These are phyloP conservation scores for Geranomyces michiganensis DNA, from an alignment of 192 early-diverging fungal genomes.

Conservation along the genomic window DNA sequence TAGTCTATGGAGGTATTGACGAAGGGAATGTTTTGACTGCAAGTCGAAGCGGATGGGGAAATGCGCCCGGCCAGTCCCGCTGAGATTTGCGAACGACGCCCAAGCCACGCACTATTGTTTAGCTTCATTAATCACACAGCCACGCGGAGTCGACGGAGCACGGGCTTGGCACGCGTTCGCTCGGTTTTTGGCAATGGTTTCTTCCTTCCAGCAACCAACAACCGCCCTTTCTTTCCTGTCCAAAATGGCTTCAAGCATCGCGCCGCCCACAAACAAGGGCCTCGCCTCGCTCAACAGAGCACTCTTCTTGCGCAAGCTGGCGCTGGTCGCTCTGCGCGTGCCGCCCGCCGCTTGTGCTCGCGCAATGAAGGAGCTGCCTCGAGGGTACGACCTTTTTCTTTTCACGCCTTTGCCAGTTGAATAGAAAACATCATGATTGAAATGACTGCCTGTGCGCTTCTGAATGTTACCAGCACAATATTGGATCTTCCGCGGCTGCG, in stretches of 20 bases:
- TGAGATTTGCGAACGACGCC: too few species aligned
- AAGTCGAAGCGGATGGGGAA: too few species aligned
- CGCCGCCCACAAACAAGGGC: slow-evolving; percentile 69
- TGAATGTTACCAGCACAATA: background rate
- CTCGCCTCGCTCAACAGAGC: slow-evolving; percentile 68
- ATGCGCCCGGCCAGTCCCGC: too few species aligned
- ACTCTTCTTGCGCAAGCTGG: slow-evolving; percentile 62
- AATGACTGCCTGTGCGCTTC: background rate
- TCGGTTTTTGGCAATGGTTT: too few species aligned
- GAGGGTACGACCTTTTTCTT: slow-evolving; percentile 3
- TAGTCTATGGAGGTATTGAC: too few species aligned
- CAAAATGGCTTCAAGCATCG: background rate
- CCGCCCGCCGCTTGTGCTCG: slow-evolving; percentile 53
- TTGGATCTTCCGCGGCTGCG: slow-evolving; percentile 26
- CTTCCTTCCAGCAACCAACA: too few species aligned
- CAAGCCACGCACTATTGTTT: too few species aligned
- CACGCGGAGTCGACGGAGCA: too few species aligned
- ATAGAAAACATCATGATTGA: slow-evolving; percentile 4
- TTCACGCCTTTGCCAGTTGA: slow-evolving; percentile 11
- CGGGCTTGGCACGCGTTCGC: too few species aligned
- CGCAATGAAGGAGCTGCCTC: slow-evolving; percentile 52
- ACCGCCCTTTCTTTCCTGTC: too few species aligned
- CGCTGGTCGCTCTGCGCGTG: slow-evolving; percentile 70
- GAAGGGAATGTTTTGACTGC: too few species aligned
- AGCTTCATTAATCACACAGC: too few species aligned